Conservation (phyloP, 2,329 filamentous ascomycete species). For the Emmonsia crescens region DNA sequence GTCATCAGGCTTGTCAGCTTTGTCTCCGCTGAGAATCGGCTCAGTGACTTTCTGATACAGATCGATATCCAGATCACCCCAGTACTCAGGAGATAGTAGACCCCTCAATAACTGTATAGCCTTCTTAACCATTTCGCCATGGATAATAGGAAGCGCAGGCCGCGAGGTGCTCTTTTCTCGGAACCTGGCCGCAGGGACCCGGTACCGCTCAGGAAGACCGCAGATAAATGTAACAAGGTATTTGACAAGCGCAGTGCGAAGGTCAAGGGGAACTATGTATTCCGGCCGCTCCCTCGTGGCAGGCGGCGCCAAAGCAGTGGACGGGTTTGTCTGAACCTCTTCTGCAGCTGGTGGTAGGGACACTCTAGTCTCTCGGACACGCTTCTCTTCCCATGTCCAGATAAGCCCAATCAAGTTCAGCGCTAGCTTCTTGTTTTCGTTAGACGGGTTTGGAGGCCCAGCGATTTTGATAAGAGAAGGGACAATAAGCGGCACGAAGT, state of each 20-base stretch:
- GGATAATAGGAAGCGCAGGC: conserved; percentile 42
- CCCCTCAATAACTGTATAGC: conserved; percentile 72
- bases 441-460: conserved; percentile 63
- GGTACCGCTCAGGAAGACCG: conserved; percentile 74
- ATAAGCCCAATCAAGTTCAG: conserved; percentile 85
- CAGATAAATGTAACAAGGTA: conserved; percentile 95
- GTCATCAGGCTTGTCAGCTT: conserved; percentile 69
- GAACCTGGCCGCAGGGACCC: conserved; percentile 58
- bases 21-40: conserved; percentile 71
- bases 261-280: conserved; percentile 55
- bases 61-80: conserved; percentile 86
- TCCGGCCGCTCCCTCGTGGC: conserved; percentile 45
- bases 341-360: conserved; percentile 51
- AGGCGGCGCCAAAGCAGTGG: conserved; percentile 37
- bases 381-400: conserved; percentile 82
- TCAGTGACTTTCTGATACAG: conserved; percentile 86
- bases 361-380: conserved; percentile 44
- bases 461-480: conserved; percentile 82
- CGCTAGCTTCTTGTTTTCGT: conserved; percentile 83
- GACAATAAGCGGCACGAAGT: conserved; percentile 81
- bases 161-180: conserved; percentile 41
- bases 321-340: conserved; percentile 44
- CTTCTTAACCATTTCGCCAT: conserved; percentile 74
- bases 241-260: conserved; percentile 75
- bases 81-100: conserved; percentile 74